Conservation (phyloP, 345 rosid genomes). For the Eucalyptus caleyi region DNA sequence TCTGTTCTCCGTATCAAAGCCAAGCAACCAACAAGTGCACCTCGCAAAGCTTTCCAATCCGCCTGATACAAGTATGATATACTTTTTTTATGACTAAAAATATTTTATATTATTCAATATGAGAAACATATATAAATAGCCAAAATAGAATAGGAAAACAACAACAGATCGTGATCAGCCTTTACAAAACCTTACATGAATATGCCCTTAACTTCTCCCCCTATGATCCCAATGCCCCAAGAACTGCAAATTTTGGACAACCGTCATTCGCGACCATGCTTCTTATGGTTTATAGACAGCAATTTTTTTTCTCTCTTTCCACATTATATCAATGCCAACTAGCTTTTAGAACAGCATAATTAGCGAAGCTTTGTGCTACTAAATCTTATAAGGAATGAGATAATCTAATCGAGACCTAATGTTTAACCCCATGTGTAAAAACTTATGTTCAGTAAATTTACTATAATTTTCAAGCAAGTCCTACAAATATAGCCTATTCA, state of each 20-base stretch:
- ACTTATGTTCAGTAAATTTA: neutral
- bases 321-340: neutral
- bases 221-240: neutral
- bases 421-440: neutral
- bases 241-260: neutral
- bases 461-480: neutral
- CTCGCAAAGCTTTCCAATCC: slow-evolving; percentile 88
- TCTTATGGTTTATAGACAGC: neutral
- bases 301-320: neutral
- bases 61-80: slow-evolving; percentile 47
- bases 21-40: slow-evolving; percentile 91
- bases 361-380: neutral
- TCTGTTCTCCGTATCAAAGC: slow-evolving; percentile 54
- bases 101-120: neutral
- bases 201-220: neutral
- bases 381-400: neutral
- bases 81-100: slow-evolving; percentile 1
- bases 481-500: neutral
- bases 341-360: neutral
- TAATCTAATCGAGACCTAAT: neutral
- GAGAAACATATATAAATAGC: neutral
- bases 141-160: neutral
- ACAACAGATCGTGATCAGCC: neutral
- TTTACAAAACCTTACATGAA: neutral
- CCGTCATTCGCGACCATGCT: neutral